Conservation (phyloP, 139 green algal species). For the Tetraselmis chui region DNA sequence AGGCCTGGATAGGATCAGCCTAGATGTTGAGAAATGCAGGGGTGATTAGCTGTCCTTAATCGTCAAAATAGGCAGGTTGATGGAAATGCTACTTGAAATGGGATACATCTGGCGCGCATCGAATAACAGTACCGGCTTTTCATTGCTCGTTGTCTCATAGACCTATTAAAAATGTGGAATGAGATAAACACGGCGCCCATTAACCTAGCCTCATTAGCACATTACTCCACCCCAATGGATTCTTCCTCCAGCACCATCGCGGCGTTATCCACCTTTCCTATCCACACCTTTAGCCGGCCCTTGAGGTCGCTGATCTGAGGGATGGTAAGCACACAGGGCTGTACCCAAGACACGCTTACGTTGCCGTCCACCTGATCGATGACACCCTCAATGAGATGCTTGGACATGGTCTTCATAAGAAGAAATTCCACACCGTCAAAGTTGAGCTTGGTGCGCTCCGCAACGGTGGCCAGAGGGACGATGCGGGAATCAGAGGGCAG, state of each 20-base stretch:
- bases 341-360: slow-evolving; percentile 84
- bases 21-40: too few relatives aligned
- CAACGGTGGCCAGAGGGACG: slow-evolving; percentile 68
- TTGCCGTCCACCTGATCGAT: slow-evolving; percentile 69
- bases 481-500: slow-evolving; percentile 73
- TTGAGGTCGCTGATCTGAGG: slow-evolving; percentile 48
- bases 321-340: slow-evolving; percentile 80
- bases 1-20: too few relatives aligned
- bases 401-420: slow-evolving; percentile 91
- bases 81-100: too few relatives aligned
- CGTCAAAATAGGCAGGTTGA: too few relatives aligned
- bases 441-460: slow-evolving; percentile 75
- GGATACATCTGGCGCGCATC: too few relatives aligned
- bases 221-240: slow-evolving; percentile 42
- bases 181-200: too few relatives aligned
- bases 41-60: too few relatives aligned
- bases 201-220: too few relatives aligned
- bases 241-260: slow-evolving; percentile 56
- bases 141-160: too few relatives aligned
- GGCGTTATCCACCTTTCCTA: slow-evolving; percentile 65
- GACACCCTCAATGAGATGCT: slow-evolving; percentile 84
- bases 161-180: too few relatives aligned
- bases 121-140: too few relatives aligned
- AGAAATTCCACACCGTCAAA: slow-evolving; percentile 93
- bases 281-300: slow-evolving; percentile 73